Evolutionary conservation across 2,329 filamentous ascomycete genomes (phyloP).

Genomic region (Aureobasidium sp.): DNA sequence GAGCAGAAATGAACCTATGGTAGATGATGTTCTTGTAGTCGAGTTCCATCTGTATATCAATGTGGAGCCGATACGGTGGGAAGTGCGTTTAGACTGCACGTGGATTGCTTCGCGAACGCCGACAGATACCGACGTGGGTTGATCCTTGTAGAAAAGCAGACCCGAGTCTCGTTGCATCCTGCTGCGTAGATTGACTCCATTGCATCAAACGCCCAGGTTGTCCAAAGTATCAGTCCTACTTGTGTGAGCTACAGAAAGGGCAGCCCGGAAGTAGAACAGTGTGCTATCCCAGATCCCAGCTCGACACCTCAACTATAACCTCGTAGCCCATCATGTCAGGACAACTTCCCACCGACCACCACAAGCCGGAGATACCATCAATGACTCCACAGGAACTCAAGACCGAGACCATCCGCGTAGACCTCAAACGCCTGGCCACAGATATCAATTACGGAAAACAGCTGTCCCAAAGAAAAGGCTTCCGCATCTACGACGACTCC

Average conservation of each 20-base stretch:
- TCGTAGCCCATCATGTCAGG: background rate
- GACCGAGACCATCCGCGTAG: background rate
- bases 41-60: background rate
- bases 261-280: background rate
- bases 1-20: background rate
- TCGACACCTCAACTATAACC: background rate
- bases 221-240: no score
- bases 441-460: constrained; percentile 3
- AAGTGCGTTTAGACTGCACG: background rate
- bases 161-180: background rate
- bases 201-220: no score
- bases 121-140: background rate
- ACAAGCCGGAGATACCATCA: background rate
- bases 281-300: background rate
- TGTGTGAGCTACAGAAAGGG: background rate
- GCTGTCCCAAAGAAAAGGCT: background rate
- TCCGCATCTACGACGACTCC: constrained; percentile 3
- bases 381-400: background rate
- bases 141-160: background rate
- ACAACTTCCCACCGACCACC: background rate
- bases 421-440: constrained; percentile 9
- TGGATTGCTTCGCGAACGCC: background rate
- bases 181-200: no score
- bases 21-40: background rate
- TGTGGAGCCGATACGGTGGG: background rate